Base-by-base conservation (phyloP, 1,284 basidiomycete genomes). In the Cryptococcus neoformans region DNA sequence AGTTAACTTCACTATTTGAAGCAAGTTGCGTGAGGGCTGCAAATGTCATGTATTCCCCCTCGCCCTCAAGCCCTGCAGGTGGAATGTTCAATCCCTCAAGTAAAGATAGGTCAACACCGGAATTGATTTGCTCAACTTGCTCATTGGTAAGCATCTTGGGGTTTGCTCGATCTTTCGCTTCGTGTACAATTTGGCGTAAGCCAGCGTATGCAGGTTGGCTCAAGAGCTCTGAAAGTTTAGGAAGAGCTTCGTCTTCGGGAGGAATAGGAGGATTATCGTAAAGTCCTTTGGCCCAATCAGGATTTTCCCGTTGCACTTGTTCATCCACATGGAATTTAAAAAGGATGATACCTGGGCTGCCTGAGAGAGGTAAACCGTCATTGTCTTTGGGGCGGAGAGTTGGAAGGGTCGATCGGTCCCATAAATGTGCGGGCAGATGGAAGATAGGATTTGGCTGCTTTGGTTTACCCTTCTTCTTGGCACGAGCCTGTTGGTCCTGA, bases 261-360 rank as follows among this genome's bases (percentile, higher is more conserved):
- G 72, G 65, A 4, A 72, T 60, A 12, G 74, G 74, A 10, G 74
- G 74, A 47, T 69, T 73, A 57, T 75, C 73, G 58, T 76, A 76
- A 51, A 76, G 58, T 0, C 65, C 72, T 39, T 62, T 48, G 1
- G 73, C 67, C 74, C 74, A 76, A n/a, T 71, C 69, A 9, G 74
- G 69, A 57, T 68, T 62, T 35, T 66, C 62, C 8, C 47, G 44
- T 49, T 69, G 67, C 8, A 75, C 69, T 48, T 63, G 53, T 35
- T 71, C 67, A 56, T 74, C 69, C 47, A 75, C 72, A 51, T 76
- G 74, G 61, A 75, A 76, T 52, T 54, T 61, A 71, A 72, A 76
- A 2, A 76, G 62, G 17, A 76, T 59, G 41, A 74, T 65, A 6
- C 74, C 74, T 9, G 45, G 52, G 2, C 65, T 55, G 4, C 65